Evolutionary conservation across 2,329 filamentous ascomycete species (phyloP).

Genomic region (Calonectria naviculata): DNA sequence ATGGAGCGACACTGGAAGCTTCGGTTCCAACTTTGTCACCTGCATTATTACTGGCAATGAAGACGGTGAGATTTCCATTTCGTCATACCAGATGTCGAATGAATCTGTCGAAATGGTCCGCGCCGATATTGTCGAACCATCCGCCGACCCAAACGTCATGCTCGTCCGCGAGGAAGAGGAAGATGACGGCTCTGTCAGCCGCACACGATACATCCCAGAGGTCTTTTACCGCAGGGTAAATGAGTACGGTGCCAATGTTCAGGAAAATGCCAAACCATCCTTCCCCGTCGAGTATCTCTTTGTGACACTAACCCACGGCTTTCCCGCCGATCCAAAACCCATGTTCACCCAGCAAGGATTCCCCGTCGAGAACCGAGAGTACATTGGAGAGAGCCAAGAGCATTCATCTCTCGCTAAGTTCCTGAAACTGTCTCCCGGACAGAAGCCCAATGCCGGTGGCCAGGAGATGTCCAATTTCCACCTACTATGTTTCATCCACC

Average conservation of each 20-base stretch:
- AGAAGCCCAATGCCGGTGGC: slow-evolving; percentile 70
- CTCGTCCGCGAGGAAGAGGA: slow-evolving; percentile 93
- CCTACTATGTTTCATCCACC: slow-evolving; percentile 86
- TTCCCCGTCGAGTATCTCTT: slow-evolving; percentile 98
- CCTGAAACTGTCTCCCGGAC: slow-evolving; percentile 70
- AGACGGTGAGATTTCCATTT: slow-evolving; percentile 86
- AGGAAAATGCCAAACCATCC: slow-evolving; percentile 95
- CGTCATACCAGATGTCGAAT: slow-evolving; percentile 94
- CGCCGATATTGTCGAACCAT: slow-evolving; percentile 94
- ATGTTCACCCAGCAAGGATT: slow-evolving; percentile 81
- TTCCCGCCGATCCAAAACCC: slow-evolving; percentile 83
- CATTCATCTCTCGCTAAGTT: slow-evolving; percentile 74
- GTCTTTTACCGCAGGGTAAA: slow-evolving; percentile 97
- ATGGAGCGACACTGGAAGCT: slow-evolving; percentile 95
- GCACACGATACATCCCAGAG: slow-evolving; percentile 91
- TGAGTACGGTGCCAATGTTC: slow-evolving; percentile 95
- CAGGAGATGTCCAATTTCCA: slow-evolving; percentile 91
- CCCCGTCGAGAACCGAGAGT: slow-evolving; percentile 90
- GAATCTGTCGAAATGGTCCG: slow-evolving; percentile 97
- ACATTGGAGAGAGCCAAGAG: slow-evolving; percentile 88
- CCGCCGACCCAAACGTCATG: slow-evolving; percentile 93
- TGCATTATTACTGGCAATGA: slow-evolving; percentile 96
- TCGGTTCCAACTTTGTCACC: slow-evolving; percentile 97
- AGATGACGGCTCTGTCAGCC: slow-evolving; percentile 75
- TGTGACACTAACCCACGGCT: slow-evolving; percentile 95